Base-by-base conservation (phyloP, 2,329 filamentous ascomycete species). In the Allantophomopsis cytisporea region DNA sequence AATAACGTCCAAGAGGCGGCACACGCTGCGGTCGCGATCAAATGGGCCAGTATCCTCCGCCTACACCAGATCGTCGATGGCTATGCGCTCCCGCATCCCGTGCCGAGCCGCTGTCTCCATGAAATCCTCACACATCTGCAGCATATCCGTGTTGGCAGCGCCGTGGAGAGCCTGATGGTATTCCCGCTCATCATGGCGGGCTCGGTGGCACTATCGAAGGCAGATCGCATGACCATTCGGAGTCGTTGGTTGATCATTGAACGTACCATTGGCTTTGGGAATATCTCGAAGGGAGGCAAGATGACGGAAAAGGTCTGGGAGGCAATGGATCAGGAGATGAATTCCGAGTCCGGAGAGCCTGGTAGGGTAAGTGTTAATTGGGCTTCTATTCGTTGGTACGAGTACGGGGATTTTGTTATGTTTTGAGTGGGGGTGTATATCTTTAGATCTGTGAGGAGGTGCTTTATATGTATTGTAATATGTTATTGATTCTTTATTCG, bases 241-340 rank as follows among this genome's bases (percentile, higher is more conserved):
- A 59, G 63, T 43, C 50, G 60, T 4, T 49, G 63, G 37, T 53
- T 64, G 48, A 56, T 65, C 12, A 64, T 65, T 60, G 62, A 65
- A 46, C 52, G 60, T 28, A 64, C 61, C 0, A 54, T 60, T 20
- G 61, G 62, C 0, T 65, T 65, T 40, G 57, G 58, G 3, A 63
- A 65, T 48, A 59, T 65, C 3, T 56, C 61, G 30, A 58, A 61
- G 28, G 57, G 59, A 1, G 46, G 61, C 31, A 55, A 60, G 31
- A 44, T 65, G 11, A 51, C 64, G 2, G 59, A 64, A 40, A 52
- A 54, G 4, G 61, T 64, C 0, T 65, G 62, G 62, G 17, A 40
- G 11, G 39, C 30, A 8, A 31, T 34, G 14, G 46, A 39, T 42
- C 42, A 15, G 41, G 41, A 2, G 31, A 35, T 8, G 47, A 53